A percentile compares a stretch with the other conserved stretches of the same genome.
These are phyloP conservation scores for Gossypium lobatum DNA, from an alignment of 441 rosid genomes.

Conservation along the genomic window DNA sequence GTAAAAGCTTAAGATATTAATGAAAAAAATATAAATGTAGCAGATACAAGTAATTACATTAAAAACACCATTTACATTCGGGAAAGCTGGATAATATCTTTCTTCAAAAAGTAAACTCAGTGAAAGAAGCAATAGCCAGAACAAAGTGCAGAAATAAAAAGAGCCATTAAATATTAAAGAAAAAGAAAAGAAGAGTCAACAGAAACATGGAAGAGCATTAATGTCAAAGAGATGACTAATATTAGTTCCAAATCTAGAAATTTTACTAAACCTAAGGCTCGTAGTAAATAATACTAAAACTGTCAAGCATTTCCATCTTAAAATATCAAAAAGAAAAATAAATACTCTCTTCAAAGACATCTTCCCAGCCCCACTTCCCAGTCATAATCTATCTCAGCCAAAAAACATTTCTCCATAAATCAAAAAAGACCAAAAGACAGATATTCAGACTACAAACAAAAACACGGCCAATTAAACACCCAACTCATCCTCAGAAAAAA, in stretches of 20 bases:
- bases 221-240: not conserved
- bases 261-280: not conserved
- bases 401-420: not conserved
- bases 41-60: not conserved
- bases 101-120: not conserved
- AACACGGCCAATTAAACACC: not conserved
- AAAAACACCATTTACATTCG: not conserved
- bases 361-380: slow-evolving; percentile 1
- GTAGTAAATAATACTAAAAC: not conserved
- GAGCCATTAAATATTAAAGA: not conserved
- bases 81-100: not conserved
- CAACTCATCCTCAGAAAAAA: not conserved
- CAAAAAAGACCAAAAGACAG: not conserved
- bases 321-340: slow-evolving; percentile 6
- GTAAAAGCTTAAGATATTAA: not conserved
- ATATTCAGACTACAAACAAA: not conserved
- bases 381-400: not conserved
- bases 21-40: not conserved
- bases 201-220: not conserved
- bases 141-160: not conserved
- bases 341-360: slow-evolving; percentile 2
- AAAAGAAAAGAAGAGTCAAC: not conserved
- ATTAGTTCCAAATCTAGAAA: not conserved
- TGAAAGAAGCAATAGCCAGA: not conserved
- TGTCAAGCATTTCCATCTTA: not conserved